Percentiles rank a stretch among this genome's conserved stretches.
Conservation (phyloP, 2,329 filamentous ascomycete species). For the Ceratocystis lukuohia region DNA sequence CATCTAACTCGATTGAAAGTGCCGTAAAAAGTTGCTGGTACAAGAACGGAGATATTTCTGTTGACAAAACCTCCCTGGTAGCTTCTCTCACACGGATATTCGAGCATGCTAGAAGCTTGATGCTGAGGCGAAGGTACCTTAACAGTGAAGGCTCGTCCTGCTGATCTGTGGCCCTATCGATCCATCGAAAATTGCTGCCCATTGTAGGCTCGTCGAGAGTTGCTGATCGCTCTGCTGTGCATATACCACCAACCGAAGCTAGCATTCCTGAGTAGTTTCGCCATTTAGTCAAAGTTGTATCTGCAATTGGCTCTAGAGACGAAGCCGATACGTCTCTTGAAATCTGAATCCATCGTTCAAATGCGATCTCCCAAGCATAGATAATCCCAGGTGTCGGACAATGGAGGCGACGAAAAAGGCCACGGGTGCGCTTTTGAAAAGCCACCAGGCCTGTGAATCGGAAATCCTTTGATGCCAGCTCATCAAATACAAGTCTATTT, state of each 20-base stretch:
- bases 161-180: slow-evolving; percentile 46
- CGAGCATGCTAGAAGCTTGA: slow-evolving; percentile 50
- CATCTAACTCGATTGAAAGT: slow-evolving; percentile 51
- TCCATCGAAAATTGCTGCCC: slow-evolving; percentile 45
- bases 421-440: slow-evolving; percentile 53
- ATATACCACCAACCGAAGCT: slow-evolving; percentile 52
- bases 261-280: slow-evolving; percentile 56
- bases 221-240: slow-evolving; percentile 45
- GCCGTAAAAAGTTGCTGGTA: slow-evolving; percentile 51
- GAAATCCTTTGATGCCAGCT: slow-evolving; percentile 50
- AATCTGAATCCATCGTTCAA: slow-evolving; percentile 50
- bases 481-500: slow-evolving; percentile 47
- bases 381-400: slow-evolving; percentile 54
- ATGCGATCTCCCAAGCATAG: slow-evolving; percentile 52
- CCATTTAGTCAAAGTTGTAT: slow-evolving; percentile 48
- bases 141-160: slow-evolving; percentile 47
- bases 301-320: slow-evolving; percentile 38
- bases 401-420: slow-evolving; percentile 45
- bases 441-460: slow-evolving; percentile 55
- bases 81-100: slow-evolving; percentile 53
- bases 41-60: slow-evolving; percentile 48
- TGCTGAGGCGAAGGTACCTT: slow-evolving; percentile 48
- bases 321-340: slow-evolving; percentile 49
- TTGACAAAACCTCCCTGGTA: slow-evolving; percentile 51
- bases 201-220: slow-evolving; percentile 45